Conservation (phyloP, 2,329 filamentous ascomycete genomes). For the Ascochyta lentis region DNA sequence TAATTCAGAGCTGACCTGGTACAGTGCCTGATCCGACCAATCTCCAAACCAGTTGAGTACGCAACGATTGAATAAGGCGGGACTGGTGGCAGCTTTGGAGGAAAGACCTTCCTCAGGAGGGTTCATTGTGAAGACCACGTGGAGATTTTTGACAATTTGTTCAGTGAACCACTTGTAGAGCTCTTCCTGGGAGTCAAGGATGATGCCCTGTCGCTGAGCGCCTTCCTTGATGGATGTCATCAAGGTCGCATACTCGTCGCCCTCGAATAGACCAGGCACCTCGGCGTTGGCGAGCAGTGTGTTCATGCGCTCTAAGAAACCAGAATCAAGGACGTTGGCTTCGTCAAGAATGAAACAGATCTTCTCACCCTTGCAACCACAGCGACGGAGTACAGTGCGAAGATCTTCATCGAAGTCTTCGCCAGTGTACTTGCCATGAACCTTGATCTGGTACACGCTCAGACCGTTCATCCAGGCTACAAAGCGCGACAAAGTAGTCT, state of each 20-base stretch:
- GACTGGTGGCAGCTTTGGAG: conserved; percentile 96
- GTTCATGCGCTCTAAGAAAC: conserved; percentile 99
- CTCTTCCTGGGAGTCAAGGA: conserved; percentile 97
- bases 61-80: conserved; percentile 98
- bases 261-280: conserved; percentile 96
- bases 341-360: conserved; percentile 99
- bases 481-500: conserved; percentile 96
- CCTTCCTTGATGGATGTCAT: conserved; percentile 99
- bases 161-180: conserved; percentile 99
- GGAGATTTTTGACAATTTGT: conserved; percentile 98
- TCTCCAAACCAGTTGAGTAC: conserved; percentile 99
- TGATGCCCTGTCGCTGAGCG: conserved; percentile 90
- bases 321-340: conserved; percentile 96
- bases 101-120: conserved; percentile 93
- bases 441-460: conserved; percentile 99
- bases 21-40: conserved; percentile 98
- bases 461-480: conserved; percentile 99
- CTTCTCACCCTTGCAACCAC: conserved; percentile 97
- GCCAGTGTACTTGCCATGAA: conserved; percentile 96
- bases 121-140: conserved; percentile 99
- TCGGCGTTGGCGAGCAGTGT: conserved; percentile 98
- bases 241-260: conserved; percentile 96
- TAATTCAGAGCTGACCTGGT: conserved; percentile 95
- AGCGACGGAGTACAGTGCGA: conserved; percentile 88
- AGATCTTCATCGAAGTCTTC: conserved; percentile 99